Percentiles rank a stretch among this genome's conserved stretches.
Evolutionary conservation across 208 protist species (phyloP).

Genomic region (Crithidia fasciculata): DNA sequence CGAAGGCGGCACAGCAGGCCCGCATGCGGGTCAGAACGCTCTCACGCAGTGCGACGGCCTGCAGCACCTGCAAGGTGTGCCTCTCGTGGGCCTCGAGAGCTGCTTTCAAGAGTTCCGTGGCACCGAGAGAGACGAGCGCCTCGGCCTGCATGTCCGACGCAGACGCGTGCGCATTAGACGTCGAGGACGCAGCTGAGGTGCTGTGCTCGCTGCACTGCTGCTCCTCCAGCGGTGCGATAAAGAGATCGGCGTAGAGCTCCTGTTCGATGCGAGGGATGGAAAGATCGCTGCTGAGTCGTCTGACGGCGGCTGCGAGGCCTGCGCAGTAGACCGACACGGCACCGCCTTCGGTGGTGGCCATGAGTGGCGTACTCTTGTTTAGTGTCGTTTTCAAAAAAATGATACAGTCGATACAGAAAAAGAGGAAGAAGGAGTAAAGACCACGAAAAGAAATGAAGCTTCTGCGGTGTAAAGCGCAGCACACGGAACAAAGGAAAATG

Average conservation of each 20-base stretch:
- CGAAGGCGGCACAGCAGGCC: constrained; percentile 47
- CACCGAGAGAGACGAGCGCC: constrained; percentile 33
- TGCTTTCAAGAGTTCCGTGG: constrained; percentile 33
- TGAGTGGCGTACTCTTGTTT: not conserved
- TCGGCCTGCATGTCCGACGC: constrained; percentile 31
- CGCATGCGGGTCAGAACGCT: constrained; percentile 46
- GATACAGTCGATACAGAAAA: too few species aligned
- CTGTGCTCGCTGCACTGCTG: constrained; percentile 7
- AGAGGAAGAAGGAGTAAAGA: too few species aligned
- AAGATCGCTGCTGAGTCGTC: constrained; percentile 26
- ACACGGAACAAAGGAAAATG: not conserved
- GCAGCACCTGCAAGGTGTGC: constrained; percentile 46
- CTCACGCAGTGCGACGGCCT: constrained; percentile 42
- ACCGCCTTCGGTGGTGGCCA: not conserved
- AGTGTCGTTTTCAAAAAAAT: too few species aligned
- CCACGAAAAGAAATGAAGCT: too few species aligned
- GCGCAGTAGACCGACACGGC: constrained; percentile 23
- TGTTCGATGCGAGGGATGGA: constrained; percentile 39
- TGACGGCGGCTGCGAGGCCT: constrained; percentile 20
- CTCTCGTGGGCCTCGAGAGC: constrained; percentile 40
- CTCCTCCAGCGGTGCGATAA: constrained; percentile 31
- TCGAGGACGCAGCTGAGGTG: not conserved
- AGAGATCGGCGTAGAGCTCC: constrained; percentile 40
- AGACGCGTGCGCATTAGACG: not conserved
- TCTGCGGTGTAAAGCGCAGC: not conserved